Percentiles rank a stretch among this genome's conserved stretches.
These are phyloP conservation scores for Tolypocladium paradoxum DNA, from an alignment of 2,329 filamentous ascomycete genomes.

Conservation along the genomic window DNA sequence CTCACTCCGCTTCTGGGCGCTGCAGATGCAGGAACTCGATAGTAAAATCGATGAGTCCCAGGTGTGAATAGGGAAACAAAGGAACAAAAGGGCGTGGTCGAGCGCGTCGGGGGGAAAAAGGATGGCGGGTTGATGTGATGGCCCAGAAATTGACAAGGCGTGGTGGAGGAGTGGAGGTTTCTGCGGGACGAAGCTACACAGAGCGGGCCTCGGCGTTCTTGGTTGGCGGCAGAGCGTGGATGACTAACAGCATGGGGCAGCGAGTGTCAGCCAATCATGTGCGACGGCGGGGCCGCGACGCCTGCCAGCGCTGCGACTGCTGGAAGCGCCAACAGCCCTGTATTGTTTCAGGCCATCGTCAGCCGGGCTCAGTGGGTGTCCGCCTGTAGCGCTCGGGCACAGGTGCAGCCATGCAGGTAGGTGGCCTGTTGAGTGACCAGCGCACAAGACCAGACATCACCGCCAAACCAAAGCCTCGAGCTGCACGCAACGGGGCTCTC, in stretches of 20 bases:
- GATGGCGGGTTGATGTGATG: not conserved
- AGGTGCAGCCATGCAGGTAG: too few species aligned
- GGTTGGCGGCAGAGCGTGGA: not conserved
- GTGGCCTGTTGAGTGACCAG: not conserved
- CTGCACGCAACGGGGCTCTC: constrained; percentile 7
- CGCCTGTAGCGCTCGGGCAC: not conserved
- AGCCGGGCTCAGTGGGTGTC: not conserved
- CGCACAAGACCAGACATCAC: not conserved
- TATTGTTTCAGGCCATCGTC: not conserved
- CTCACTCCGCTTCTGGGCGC: not conserved
- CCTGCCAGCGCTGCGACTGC: not conserved
- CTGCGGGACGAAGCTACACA: not conserved
- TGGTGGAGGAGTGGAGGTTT: not conserved
- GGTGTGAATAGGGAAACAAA: too few species aligned
- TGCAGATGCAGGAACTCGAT: not conserved
- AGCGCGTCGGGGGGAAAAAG: not conserved
- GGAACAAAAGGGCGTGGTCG: not conserved
- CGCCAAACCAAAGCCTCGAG: not conserved
- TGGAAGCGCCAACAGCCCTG: not conserved
- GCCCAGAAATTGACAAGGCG: not conserved
- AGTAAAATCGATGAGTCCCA: too few species aligned
- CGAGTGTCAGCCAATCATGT: not conserved
- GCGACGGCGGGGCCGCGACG: not conserved
- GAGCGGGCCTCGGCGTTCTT: not conserved
- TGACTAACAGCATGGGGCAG: not conserved